Evolutionary conservation across 2,329 filamentous ascomycete species (phyloP).

Genomic region (Colletotrichum cereale): DNA sequence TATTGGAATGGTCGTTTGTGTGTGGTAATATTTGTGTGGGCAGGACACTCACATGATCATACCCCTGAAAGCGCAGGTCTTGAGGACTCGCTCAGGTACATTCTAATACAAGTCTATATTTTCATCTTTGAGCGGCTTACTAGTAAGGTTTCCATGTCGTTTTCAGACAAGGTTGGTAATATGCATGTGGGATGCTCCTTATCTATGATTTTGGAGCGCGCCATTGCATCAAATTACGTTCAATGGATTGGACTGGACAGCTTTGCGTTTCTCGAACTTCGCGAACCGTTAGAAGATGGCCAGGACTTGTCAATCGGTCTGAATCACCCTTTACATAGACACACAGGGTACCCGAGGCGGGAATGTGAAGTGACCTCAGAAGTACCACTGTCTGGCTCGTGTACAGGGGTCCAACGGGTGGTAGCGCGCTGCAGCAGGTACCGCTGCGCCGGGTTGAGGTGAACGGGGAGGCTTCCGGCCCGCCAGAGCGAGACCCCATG

Average conservation of each 20-base stretch:
- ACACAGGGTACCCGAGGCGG: not conserved
- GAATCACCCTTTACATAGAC: not conserved
- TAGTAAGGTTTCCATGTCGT: not conserved
- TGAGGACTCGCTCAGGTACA: slow-evolving; percentile 33
- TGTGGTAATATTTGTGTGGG: slow-evolving; percentile 21
- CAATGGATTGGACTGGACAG: not conserved
- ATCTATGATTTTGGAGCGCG: no score
- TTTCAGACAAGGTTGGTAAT: not conserved
- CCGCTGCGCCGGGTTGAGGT: slow-evolving; percentile 1
- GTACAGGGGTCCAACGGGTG: not conserved
- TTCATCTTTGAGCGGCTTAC: not conserved
- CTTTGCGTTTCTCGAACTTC: not conserved
- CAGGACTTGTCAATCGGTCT: not conserved
- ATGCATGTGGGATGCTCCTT: no score
- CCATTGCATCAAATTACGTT: not conserved
- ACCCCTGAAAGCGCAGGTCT: slow-evolving; percentile 17
- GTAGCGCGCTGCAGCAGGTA: slow-evolving; percentile 20
- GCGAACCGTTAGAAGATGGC: not conserved
- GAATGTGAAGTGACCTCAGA: not conserved
- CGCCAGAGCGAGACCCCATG: not conserved
- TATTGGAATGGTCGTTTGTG: slow-evolving; percentile 9
- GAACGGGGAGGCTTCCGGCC: not conserved
- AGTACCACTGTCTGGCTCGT: not conserved
- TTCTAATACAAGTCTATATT: slow-evolving; percentile 17
- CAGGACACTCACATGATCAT: slow-evolving; percentile 26